phyloP scores from a whole-genome alignment of 2,329 filamentous ascomycete genomes.

The Paraphoma chrysanthemicola region DNA sequence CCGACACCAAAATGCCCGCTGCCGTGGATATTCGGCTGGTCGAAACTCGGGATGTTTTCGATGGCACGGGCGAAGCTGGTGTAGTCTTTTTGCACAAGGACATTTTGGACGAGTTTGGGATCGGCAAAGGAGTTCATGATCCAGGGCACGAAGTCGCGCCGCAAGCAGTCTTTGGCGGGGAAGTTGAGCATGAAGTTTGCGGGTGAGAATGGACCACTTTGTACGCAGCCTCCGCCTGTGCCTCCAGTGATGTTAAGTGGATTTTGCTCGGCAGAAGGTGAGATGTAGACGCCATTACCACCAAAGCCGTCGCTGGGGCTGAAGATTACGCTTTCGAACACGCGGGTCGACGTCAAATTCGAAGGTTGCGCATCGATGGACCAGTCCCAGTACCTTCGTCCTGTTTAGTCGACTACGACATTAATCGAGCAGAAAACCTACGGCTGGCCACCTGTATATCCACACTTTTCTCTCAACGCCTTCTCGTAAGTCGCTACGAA shows the following conservation, averaged over 20 bases:
- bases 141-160: constrained; percentile 39
- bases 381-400: constrained; percentile 32
- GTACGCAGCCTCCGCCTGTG: constrained; percentile 44
- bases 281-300: constrained; percentile 41
- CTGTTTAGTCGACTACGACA: background rate
- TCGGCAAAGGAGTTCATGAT: constrained; percentile 30
- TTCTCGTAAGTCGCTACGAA: constrained; percentile 30
- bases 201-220: constrained; percentile 37
- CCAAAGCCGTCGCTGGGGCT: constrained; percentile 39
- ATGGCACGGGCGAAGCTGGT: constrained; percentile 34
- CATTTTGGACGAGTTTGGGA: constrained; percentile 25
- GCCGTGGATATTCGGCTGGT: constrained; percentile 41
- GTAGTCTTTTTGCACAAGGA: constrained; percentile 33
- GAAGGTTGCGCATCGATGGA: constrained; percentile 27
- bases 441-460: constrained; percentile 29
- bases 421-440: constrained; percentile 33
- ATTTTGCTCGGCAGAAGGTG: constrained; percentile 30
- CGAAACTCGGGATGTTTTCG: constrained; percentile 35
- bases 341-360: constrained; percentile 15
- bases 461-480: constrained; percentile 30
- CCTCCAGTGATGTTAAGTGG: constrained; percentile 29
- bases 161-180: constrained; percentile 34
- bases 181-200: constrained; percentile 30
- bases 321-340: constrained; percentile 27
- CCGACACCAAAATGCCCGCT: constrained; percentile 48